Base-by-base conservation (phyloP, 192 early-diverging fungal genomes). In the Radiomyces spectabilis region DNA sequence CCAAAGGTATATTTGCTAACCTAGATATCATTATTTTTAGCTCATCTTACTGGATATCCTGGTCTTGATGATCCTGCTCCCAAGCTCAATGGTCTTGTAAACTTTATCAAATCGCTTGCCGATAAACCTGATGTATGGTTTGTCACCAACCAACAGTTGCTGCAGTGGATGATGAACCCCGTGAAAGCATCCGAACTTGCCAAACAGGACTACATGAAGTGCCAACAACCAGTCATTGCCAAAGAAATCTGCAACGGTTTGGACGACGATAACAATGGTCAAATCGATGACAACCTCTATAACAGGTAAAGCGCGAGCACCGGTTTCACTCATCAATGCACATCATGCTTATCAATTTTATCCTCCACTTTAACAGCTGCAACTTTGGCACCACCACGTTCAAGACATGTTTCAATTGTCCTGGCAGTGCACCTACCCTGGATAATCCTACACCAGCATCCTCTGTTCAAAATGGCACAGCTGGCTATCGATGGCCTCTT, bases 161-260 rank as follows among this genome's bases (percentile, higher is more conserved):
- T 86, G 21, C 53, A 80, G 49, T 86, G 83, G 72, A 85, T 86
- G 80, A 66, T 84, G 61, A 85, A 86, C 57, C 84, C 84, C 5
- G 84, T 86, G 9, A 80, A 82, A 0, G 81, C 79, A 7, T 61
- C 61, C 26, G 61, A 86, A 50, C 46, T 86, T 21, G 74, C 68
- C 12, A 43, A 57, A 1, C 81, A 85, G 41, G 57, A 74, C 3
- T 82, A 85, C 62, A 84, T 86, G 77, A 64, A 66, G 38, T 84
- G 83, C 65, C 42, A 53, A 9, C 47, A 51, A 21, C 77, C 81
- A 18, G 74, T 76, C 0, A 70, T 77, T 27, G 64, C 68, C 10
- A 76, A 74, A 18, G 73, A 72, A 55, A 85, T 86, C 49, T 86
- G 84, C 57, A 85, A 86, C 65, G 84, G 84, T 46, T 54, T 83